Evolutionary conservation across 208 protist species (phyloP).

Genomic region (Leishmania aethiopica): DNA sequence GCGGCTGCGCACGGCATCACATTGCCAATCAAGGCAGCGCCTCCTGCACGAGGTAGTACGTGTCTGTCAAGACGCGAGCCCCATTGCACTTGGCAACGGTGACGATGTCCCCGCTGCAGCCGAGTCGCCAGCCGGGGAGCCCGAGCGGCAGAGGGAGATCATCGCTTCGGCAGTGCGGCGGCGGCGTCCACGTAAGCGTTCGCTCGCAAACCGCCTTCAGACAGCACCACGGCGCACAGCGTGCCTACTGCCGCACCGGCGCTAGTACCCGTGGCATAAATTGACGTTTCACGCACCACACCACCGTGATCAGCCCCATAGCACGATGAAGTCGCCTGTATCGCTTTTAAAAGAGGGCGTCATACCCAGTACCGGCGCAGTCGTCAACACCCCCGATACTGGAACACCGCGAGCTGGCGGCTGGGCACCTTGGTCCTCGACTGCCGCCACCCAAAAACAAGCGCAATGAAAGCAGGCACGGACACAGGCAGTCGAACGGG

Average conservation of each 20-base stretch:
- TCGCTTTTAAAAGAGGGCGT: conserved; percentile 20
- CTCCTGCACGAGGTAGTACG: conserved; percentile 38
- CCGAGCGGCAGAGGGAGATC: conserved; percentile 2
- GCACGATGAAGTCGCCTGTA: conserved; percentile 19
- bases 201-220: not conserved
- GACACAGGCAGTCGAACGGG: conserved; percentile 12
- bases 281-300: not conserved
- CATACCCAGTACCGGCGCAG: conserved; percentile 11
- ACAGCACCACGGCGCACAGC: conserved; percentile 23
- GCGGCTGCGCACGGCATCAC: conserved; percentile 41
- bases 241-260: not conserved
- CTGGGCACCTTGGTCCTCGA: not conserved
- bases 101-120: conserved; percentile 38
- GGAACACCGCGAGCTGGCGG: not conserved
- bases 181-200: not conserved
- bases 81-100: conserved; percentile 41
- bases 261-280: not conserved
- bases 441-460: not conserved
- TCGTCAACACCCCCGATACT: not conserved
- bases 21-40: conserved; percentile 22
- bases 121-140: conserved; percentile 42
- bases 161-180: not conserved
- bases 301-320: conserved; percentile 10
- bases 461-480: not conserved
- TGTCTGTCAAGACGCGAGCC: conserved; percentile 38